Percentiles rank a stretch among this genome's conserved stretches.
Conservation (phyloP, 345 rosid species). For the Schrenkiella parvula region DNA sequence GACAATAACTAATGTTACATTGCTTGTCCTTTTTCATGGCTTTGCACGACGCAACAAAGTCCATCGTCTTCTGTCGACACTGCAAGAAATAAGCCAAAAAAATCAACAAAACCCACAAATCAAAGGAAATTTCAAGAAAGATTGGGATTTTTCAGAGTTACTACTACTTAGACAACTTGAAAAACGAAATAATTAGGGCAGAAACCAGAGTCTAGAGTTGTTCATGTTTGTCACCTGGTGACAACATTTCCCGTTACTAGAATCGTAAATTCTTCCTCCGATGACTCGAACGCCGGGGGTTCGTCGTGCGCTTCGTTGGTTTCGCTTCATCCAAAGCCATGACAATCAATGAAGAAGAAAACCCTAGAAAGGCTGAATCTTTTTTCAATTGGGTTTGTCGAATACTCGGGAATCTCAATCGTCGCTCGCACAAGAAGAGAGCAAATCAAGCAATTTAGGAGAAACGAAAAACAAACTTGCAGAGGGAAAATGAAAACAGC, state of each 20-base stretch:
- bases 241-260: constrained; percentile 63
- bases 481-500: not conserved
- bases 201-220: not conserved
- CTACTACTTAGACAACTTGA: not conserved
- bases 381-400: not conserved
- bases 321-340: constrained; percentile 11
- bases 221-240: constrained; percentile 46
- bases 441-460: not conserved
- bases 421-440: not conserved
- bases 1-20: constrained; percentile 26
- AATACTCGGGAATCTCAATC: not conserved
- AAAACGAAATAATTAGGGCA: not conserved
- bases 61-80: constrained; percentile 42
- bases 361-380: not conserved
- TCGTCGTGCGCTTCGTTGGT: constrained; percentile 15
- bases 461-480: not conserved
- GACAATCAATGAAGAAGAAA: not conserved
- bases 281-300: constrained; percentile 38
- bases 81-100: not conserved
- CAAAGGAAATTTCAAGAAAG: not conserved
- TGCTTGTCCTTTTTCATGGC: constrained; percentile 5
- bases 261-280: constrained; percentile 49
- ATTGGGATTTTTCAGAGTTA: not conserved
- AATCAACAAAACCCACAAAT: not conserved
- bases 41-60: constrained; percentile 29